These are phyloP conservation scores for Triglochin maritima DNA, from an alignment of 106 monocot genomes.

Conservation along the genomic window DNA sequence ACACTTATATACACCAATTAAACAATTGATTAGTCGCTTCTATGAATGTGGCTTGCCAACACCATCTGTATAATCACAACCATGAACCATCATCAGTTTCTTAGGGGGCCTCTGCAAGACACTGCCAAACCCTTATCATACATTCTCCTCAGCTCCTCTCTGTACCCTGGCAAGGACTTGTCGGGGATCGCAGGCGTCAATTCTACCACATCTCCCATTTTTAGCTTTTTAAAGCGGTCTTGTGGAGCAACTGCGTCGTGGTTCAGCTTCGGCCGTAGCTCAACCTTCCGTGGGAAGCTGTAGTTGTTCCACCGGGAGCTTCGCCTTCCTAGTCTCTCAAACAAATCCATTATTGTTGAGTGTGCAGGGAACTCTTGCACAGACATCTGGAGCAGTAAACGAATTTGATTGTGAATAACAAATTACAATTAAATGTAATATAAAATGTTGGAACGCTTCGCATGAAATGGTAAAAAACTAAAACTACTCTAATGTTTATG, in stretches of 20 bases:
- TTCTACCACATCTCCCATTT: constrained; percentile 90
- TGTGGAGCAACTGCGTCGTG: constrained; percentile 42
- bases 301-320: constrained; percentile 33
- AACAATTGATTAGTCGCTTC: too few species aligned
- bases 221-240: constrained; percentile 24
- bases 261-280: constrained; percentile 76
- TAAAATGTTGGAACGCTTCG: too few species aligned
- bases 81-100: too few species aligned
- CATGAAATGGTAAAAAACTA: too few species aligned
- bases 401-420: too few species aligned
- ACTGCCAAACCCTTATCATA: constrained; percentile 47
- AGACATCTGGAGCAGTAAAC: constrained; percentile 50
- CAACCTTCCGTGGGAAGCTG: constrained; percentile 63
- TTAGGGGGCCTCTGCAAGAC: constrained; percentile 5
- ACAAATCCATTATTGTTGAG: constrained; percentile 61
- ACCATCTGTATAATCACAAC: too few species aligned
- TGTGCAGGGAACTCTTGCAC: constrained; percentile 76
- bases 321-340: constrained; percentile 48
- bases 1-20: too few species aligned
- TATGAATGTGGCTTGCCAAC: too few species aligned
- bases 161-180: constrained; percentile 62
- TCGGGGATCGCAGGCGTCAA: constrained; percentile 65
- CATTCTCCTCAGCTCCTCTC: constrained; percentile 94
- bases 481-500: too few species aligned
- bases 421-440: too few species aligned